These are phyloP conservation scores for Diospyros kaki DNA, from an alignment of 148 eudicot genomes.

Conservation along the genomic window DNA sequence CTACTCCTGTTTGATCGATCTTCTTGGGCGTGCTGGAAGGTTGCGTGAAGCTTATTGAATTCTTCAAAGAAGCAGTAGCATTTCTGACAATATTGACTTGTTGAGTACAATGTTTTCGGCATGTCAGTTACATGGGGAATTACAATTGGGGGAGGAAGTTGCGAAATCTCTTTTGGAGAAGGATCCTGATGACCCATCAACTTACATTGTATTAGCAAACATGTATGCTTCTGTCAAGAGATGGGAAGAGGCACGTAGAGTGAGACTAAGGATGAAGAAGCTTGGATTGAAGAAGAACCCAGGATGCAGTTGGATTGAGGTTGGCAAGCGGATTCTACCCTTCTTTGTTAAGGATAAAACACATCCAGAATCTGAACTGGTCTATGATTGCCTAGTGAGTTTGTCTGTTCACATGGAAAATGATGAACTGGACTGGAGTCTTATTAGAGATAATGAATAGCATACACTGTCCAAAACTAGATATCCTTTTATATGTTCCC, in stretches of 20 bases:
- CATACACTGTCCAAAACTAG: no score
- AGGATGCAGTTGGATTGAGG: neutral
- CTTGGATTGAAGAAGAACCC: no score
- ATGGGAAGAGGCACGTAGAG: conserved; percentile 29
- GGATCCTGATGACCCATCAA: no score
- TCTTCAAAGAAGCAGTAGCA: conserved; percentile 17
- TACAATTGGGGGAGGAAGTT: neutral
- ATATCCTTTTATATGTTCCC: no score
- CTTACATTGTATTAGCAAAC: no score
- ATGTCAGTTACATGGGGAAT: conserved; percentile 34
- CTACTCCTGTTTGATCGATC: conserved; percentile 15
- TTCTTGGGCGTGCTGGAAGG: conserved; percentile 24
- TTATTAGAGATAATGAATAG: no score
- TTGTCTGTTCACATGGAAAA: conserved; percentile 31
- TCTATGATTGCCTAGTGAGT: conserved; percentile 30
- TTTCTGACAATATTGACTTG: conserved; percentile 26
- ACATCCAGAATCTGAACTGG: conserved; percentile 16
- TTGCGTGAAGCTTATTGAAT: conserved; percentile 29
- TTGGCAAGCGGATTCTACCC: conserved; percentile 23
- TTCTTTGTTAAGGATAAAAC: conserved; percentile 32
- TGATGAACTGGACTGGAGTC: conserved; percentile 9
- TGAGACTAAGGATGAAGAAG: no score
- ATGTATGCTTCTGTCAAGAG: neutral
- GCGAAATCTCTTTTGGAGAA: conserved; percentile 16
- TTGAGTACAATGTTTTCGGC: conserved; percentile 37